These are phyloP conservation scores for Camellia oleifera DNA, from an alignment of 179 eudicot genomes.

Conservation along the genomic window DNA sequence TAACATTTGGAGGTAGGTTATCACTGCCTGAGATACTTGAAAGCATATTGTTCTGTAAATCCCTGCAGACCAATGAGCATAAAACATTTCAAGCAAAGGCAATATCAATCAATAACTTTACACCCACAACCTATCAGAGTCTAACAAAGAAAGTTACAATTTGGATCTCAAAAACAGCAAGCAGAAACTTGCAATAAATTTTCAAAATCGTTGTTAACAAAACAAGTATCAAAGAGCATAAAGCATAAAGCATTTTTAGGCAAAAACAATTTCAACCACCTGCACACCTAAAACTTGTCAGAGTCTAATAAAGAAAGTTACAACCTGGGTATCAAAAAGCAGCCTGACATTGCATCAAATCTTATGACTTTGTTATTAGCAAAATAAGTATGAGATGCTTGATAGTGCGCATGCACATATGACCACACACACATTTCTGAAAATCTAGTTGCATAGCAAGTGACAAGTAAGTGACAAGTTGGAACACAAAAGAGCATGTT, in stretches of 20 bases:
- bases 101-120: neutral
- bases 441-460: neutral
- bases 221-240: neutral
- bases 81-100: neutral
- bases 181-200: neutral
- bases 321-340: neutral
- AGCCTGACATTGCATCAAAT: neutral
- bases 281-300: neutral
- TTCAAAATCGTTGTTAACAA: neutral
- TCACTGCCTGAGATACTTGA: constrained; percentile 49
- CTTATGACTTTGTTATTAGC: neutral
- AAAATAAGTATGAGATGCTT: constrained; percentile 1
- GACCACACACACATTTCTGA: neutral
- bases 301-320: neutral
- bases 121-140: neutral
- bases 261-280: neutral
- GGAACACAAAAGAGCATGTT: no score
- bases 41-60: constrained; percentile 52
- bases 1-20: constrained; percentile 49
- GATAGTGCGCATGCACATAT: neutral
- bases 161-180: neutral
- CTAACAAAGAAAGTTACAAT: neutral
- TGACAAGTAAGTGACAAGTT: no score
- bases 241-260: no score
- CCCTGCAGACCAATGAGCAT: constrained; percentile 37